Percentiles rank a stretch among this genome's conserved stretches.
phyloP scores from a whole-genome alignment of 2,329 filamentous ascomycete genomes.

The Fusarium brevicatenulatum region DNA sequence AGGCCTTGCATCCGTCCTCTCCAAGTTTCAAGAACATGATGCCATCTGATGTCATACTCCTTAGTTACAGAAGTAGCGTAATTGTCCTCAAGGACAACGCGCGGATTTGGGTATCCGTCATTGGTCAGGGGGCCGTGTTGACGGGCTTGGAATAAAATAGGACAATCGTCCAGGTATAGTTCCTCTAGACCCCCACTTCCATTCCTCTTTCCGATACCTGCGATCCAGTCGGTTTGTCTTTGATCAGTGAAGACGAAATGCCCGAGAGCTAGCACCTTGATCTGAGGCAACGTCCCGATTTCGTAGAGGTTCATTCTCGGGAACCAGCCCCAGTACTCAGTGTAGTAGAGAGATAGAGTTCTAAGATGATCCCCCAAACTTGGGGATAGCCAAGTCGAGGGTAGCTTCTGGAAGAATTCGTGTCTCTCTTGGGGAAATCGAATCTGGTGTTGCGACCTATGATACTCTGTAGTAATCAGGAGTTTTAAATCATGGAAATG shows the following conservation, averaged over 20 bases:
- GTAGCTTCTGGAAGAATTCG: background rate
- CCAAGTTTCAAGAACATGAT: background rate
- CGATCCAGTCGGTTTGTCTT: background rate
- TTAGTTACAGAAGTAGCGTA: background rate
- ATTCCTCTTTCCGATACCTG: background rate
- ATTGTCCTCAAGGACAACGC: too few relatives aligned
- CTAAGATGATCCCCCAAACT: background rate
- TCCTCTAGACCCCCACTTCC: rapidly evolving
- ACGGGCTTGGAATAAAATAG: background rate
- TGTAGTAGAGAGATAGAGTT: background rate
- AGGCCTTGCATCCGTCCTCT: background rate
- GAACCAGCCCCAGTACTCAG: background rate
- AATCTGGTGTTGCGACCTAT: too few relatives aligned
- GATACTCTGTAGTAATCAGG: background rate
- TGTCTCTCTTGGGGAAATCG: background rate
- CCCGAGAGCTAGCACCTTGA: background rate
- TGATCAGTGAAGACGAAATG: background rate
- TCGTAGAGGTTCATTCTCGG: background rate
- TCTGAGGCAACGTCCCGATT: background rate
- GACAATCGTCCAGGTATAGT: background rate
- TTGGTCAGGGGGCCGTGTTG: background rate
- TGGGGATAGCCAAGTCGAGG: background rate
- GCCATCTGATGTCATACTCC: background rate
- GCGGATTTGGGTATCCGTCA: background rate
- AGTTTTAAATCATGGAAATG: background rate